Evolutionary conservation across 2,329 filamentous ascomycete genomes (phyloP), one percentile per base, ranked within the genome.

Genomic region (Fusarium sp.): DNA sequence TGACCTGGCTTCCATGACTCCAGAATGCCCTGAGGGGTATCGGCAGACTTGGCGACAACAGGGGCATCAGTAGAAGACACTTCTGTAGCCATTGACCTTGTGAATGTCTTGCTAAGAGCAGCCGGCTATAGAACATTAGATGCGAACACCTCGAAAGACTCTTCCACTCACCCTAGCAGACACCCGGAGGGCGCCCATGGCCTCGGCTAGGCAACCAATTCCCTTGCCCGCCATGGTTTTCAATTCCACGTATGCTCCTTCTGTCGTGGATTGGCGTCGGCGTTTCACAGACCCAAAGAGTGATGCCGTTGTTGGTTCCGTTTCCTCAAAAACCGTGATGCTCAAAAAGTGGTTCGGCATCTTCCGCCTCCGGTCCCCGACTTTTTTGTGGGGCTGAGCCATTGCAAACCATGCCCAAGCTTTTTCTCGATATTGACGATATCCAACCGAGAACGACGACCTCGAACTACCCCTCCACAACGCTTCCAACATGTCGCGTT

Each of bases 21-120:
- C 76, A 79, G 79, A 61, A 83, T 84, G 70, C 77, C 75, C 71
- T 80, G 84, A 70, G 76, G 33, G 8, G 67, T 78, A 1, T 54
- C 70, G 22, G 27, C 33, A 11, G 65, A 10, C 17, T 75, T 81
- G 37, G 70, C 4, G 15, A 82, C 82, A 62, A 78, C 80, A 50
- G 82, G 81, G 25, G 77, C 75, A 5, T 84, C 81, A 30, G 84
- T 78, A 12, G 65, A 32, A 8, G 85, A 79, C 11, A 84, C 81
- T 67, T 88, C 87, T 61, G 90, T 90, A 40, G 90, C 89, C 86
- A 90, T 89, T 73, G 88, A 86, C 68, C 89, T 85, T 59, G 85
- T 82, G 65, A 88, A 86, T n/a, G 83, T 80, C 78, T 80, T 85
- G 76, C 81, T 74, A 12, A 80, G 40, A n/a, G 72, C 66, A 52